Base-by-base conservation (phyloP, 352 stramenopile genomes). In the Phytophthora idaei region DNA sequence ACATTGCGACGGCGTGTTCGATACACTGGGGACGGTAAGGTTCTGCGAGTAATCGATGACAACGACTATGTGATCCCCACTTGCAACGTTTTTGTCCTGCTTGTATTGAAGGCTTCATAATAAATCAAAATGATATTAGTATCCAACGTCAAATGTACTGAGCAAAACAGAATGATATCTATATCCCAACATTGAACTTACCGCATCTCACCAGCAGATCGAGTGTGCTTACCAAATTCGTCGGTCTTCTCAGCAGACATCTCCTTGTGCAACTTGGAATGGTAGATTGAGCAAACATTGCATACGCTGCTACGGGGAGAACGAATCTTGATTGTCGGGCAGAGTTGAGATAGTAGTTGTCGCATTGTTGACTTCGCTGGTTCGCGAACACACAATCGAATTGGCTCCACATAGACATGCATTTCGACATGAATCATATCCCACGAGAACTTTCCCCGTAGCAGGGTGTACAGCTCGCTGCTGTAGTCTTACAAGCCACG, bases 231-330 rank as follows among this genome's bases (percentile, higher is more conserved):
- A 1, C 51, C 44, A 1, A 71, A 54, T 11, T 14, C 47, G 50
- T 55, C 5, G 17, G 17, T 0, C 17, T 21, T 21, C 17, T 21
- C 17, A 21, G 17, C 17, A 21, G 17, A 21, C 17, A 48, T 17
- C 0, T 32, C 49, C 29, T 34, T 34, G 29, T 7, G 29, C 7
- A 34, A 4, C 21, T 31, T 4, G 6, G 55, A 6, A 1, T 51
- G 21, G 17, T 67, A 60, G 11, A 72, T 70, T 3, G 55, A 12
- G 55, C 48, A 60, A 4, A 63, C 49, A 21, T 61, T 29, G 11
- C 57, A 69, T 2, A 67, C 45, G 21, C 71, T 74, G 45, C 44
- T 62, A 14, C 56, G 39, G 11, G 52, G 27, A 1, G 63, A 70
- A 1, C 49, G 17, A 21, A 21, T 21, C 17, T 21, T 21, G 17